These are phyloP conservation scores for Thelonectria discophora DNA, from an alignment of 2,329 filamentous ascomycete species.

Conservation along the genomic window DNA sequence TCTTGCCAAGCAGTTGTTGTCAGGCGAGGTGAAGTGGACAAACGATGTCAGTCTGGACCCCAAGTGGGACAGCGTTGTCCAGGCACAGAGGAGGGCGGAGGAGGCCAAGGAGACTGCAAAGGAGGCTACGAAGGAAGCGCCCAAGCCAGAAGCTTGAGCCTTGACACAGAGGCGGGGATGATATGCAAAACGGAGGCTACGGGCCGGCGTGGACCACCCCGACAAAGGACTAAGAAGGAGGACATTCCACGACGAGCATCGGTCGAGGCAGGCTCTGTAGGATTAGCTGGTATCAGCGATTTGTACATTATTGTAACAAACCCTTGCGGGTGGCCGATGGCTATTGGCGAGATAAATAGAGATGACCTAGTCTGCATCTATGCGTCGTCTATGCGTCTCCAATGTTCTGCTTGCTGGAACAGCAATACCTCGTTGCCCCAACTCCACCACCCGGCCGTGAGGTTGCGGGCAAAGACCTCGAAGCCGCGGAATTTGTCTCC, in stretches of 20 bases:
- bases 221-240: too few species aligned
- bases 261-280: conserved; percentile 35
- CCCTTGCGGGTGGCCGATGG: conserved; percentile 31
- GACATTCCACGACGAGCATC: conserved; percentile 26
- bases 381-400: conserved; percentile 46
- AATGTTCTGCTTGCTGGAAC: conserved; percentile 69
- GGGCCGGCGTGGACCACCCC: too few species aligned
- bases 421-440: conserved; percentile 80
- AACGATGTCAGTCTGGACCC: conserved; percentile 57
- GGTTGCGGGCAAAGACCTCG: conserved; percentile 80
- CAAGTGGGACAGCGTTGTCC: conserved; percentile 54
- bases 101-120: conserved; percentile 35
- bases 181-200: conserved; percentile 21
- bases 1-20: conserved; percentile 70
- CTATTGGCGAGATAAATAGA: conserved; percentile 34
- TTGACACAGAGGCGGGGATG: conserved; percentile 3
- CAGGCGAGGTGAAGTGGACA: conserved; percentile 69
- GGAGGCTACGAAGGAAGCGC: conserved; percentile 37
- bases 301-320: conserved; percentile 47
- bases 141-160: conserved; percentile 35
- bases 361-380: conserved; percentile 22
- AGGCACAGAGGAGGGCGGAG: conserved; percentile 33
- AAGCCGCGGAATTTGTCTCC: conserved; percentile 63
- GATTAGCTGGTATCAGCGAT: conserved; percentile 42
- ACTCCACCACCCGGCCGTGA: conserved; percentile 79